Evolutionary conservation across 1,284 basidiomycete species (phyloP).

Genomic region (Puccinia hordei): DNA sequence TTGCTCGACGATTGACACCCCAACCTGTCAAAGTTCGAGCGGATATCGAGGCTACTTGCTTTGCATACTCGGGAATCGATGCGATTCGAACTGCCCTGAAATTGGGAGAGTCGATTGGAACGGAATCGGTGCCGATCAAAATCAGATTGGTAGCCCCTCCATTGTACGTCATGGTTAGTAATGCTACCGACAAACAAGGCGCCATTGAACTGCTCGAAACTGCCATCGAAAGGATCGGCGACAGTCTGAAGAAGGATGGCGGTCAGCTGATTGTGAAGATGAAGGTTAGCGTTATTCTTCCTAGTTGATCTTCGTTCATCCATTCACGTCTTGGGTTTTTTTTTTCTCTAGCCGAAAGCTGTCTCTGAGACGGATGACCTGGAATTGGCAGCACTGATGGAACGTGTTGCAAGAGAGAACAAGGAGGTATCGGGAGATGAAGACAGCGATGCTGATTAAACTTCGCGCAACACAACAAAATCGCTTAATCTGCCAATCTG

Average conservation of each 20-base stretch:
- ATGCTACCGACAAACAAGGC: conserved; percentile 93
- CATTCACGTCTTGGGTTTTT: not conserved
- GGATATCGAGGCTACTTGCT: conserved; percentile 96
- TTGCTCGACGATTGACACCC: conserved; percentile 91
- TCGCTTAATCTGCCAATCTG: not conserved
- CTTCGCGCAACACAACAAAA: not conserved
- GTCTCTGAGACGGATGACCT: conserved; percentile 96
- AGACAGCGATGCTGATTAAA: conserved; percentile 52
- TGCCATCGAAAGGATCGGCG: conserved; percentile 86
- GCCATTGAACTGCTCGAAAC: conserved; percentile 91
- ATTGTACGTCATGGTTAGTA: conserved; percentile 90
- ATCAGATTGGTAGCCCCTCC: conserved; percentile 96
- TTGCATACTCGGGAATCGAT: conserved; percentile 94
- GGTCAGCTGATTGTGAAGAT: conserved; percentile 91
- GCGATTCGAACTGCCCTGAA: conserved; percentile 90
- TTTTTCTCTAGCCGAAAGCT: conserved; percentile 76
- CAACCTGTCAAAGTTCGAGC: conserved; percentile 99
- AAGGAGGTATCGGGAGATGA: conserved; percentile 92
- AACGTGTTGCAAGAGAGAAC: conserved; percentile 84
- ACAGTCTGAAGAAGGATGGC: conserved; percentile 77
- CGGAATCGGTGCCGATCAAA: conserved; percentile 90
- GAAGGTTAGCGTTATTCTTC: conserved; percentile 69
- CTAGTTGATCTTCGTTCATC: not conserved
- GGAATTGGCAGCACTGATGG: conserved; percentile 91
- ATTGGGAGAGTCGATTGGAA: conserved; percentile 83